Evolutionary conservation across 805 yeast species (phyloP), one percentile per base, ranked within the genome.

Genomic region (Candida maris): DNA sequence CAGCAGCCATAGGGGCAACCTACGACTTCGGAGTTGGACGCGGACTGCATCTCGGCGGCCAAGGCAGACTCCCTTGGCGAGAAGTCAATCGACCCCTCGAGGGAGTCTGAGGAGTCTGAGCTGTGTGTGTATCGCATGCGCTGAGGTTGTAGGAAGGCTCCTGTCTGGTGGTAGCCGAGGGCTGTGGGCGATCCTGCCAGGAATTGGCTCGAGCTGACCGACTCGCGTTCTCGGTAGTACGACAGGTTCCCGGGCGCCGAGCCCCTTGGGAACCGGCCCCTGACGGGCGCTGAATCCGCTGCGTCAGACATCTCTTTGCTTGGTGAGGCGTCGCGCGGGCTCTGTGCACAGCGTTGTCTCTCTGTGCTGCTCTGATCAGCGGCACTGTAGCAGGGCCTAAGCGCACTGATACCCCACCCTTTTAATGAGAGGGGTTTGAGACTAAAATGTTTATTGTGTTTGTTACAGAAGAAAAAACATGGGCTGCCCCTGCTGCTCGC

Each of bases 1-100:
- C 62, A 57, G 29, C 60, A 55, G 2, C 59, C 59, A 41, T 51
- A 54, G 1, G 58, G 53, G 28, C 61, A 57, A 3, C 22, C 14
- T 2, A 34, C 32, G 2, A 24, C 9, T 13, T 46, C 48, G 14
- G 38, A 16, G 1, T 43, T 44, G 1, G 31, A 17, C 12, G 13
- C 17, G 14, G 34, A 18, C 14, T 30, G 30, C n/a, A 17, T 10
- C 3, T 27, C 36, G 18, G 27, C 24, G 26, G 15, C 19, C 15
- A 13, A 9, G 7, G 34, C 35, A 19, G 43, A 6, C n/a, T 34
- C 44, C 20, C 40, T 43, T 20, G 39, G 30, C 3, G 42, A 38
- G 9, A 41, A 32, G 30, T 43, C 47, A 32, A 35, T 35, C 10
- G 41, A 35, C 8, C 27, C 38, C 12, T 41, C 37, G 19, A 32